These are phyloP conservation scores for Lotus japonicus DNA, from an alignment of 306 rosid genomes.

Conservation along the genomic window DNA sequence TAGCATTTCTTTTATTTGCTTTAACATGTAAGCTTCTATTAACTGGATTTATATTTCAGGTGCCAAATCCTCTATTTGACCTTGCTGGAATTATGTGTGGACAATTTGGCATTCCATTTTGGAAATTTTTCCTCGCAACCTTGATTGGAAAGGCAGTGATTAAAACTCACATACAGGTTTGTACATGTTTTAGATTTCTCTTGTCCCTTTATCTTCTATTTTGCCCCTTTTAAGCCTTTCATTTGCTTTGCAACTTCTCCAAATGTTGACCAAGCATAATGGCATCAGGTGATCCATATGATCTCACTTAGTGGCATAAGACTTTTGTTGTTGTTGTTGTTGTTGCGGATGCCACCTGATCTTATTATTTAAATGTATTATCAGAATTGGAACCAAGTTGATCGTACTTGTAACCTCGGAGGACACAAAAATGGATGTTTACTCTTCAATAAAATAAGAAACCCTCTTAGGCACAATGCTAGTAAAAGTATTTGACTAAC, in stretches of 20 bases:
- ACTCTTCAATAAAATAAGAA: background rate
- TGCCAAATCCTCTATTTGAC: conserved; percentile 98
- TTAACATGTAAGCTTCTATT: background rate
- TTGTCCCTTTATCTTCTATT: background rate
- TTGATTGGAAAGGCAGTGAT: conserved; percentile 89
- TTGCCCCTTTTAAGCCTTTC: background rate
- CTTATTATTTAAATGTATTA: too few relatives aligned
- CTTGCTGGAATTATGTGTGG: conserved; percentile 99
- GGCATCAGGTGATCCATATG: too few relatives aligned
- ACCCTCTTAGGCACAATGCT: background rate
- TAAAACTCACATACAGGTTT: conserved; percentile 96
- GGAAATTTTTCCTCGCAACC: conserved; percentile 85
- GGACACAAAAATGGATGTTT: background rate
- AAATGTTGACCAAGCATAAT: too few relatives aligned
- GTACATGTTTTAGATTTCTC: conserved; percentile 13
- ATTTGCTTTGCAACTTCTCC: too few relatives aligned
- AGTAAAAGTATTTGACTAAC: conserved; percentile 7
- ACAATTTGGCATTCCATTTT: conserved; percentile 87
- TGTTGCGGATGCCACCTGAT: too few relatives aligned
- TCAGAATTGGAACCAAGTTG: too few relatives aligned
- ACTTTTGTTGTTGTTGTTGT: too few relatives aligned
- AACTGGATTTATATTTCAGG: conserved; percentile 45
- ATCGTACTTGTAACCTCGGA: background rate
- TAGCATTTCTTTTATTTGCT: background rate
- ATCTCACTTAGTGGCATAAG: too few relatives aligned